Evolutionary conservation across 495 filamentous ascomycete species (phyloP).

Genomic region (Neurospora sp.): DNA sequence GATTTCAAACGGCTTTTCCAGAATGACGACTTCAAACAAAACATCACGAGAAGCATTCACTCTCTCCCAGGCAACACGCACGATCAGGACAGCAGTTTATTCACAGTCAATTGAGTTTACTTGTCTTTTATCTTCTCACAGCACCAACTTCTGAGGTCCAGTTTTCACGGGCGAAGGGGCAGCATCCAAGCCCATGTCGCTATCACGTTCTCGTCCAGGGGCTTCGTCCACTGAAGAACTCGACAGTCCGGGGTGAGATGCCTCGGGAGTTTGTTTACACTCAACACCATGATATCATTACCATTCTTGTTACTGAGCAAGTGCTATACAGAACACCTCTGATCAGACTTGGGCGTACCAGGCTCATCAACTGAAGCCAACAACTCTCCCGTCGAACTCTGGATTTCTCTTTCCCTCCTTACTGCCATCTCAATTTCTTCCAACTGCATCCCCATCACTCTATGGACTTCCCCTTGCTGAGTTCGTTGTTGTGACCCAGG

Average conservation of each 20-base stretch:
- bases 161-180: background rate
- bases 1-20: background rate
- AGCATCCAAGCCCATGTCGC: background rate
- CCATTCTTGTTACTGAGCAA: background rate
- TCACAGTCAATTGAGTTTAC: background rate
- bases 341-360: background rate
- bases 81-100: background rate
- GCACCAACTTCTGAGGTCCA: background rate
- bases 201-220: background rate
- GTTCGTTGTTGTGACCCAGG: background rate
- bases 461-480: background rate
- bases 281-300: background rate
- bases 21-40: background rate
- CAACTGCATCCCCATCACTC: constrained; percentile 9
- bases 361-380: background rate
- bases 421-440: constrained; percentile 5
- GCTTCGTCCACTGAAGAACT: background rate
- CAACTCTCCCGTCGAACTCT: background rate
- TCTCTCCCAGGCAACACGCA: background rate
- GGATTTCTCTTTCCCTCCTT: background rate
- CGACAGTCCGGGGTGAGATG: background rate
- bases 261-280: background rate
- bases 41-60: background rate
- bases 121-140: background rate
- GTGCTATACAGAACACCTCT: background rate